Percentiles rank a stretch among this genome's conserved stretches.
Conservation (phyloP, 2,329 filamentous ascomycete genomes). For the Botrytis deweyae region DNA sequence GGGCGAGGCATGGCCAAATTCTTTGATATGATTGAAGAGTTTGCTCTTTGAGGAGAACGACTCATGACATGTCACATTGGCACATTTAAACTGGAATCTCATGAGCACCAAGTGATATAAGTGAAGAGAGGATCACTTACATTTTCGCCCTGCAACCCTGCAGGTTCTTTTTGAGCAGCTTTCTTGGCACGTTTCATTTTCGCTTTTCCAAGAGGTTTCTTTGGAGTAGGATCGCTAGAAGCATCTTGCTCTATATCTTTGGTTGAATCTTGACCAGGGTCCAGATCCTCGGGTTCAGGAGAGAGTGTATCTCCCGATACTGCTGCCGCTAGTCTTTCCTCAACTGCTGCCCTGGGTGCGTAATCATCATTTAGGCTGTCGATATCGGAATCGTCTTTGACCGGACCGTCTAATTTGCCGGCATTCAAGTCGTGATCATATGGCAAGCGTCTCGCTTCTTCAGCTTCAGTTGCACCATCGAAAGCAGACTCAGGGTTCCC, state of each 20-base stretch:
- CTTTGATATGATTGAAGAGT: constrained; percentile 62
- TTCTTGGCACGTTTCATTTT: constrained; percentile 54
- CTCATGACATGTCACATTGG: constrained; percentile 49
- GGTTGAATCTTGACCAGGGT: neutral
- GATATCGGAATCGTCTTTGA: constrained; percentile 18
- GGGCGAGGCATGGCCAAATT: constrained; percentile 54
- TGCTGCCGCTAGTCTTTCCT: constrained; percentile 20
- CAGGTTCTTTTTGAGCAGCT: constrained; percentile 23
- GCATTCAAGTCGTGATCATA: neutral
- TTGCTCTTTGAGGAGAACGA: constrained; percentile 60
- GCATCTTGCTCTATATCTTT: constrained; percentile 20
- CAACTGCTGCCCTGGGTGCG: constrained; percentile 35
- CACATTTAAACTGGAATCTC: constrained; percentile 49
- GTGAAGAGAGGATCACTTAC: constrained; percentile 23
- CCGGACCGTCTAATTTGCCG: neutral
- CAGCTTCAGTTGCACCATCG: neutral
- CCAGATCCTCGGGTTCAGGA: neutral
- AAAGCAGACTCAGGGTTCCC: neutral
- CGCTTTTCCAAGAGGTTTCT: constrained; percentile 49
- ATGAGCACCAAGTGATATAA: constrained; percentile 18
- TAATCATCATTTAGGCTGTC: constrained; percentile 38
- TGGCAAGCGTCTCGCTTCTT: neutral
- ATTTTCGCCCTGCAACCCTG: constrained; percentile 24
- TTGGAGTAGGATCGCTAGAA: constrained; percentile 14
- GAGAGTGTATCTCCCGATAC: neutral